A percentile compares a stretch with the other conserved stretches of the same genome.
These are phyloP conservation scores for Rhynchospora tenuis DNA, from an alignment of 176 grass and related monocot genomes.

Conservation along the genomic window DNA sequence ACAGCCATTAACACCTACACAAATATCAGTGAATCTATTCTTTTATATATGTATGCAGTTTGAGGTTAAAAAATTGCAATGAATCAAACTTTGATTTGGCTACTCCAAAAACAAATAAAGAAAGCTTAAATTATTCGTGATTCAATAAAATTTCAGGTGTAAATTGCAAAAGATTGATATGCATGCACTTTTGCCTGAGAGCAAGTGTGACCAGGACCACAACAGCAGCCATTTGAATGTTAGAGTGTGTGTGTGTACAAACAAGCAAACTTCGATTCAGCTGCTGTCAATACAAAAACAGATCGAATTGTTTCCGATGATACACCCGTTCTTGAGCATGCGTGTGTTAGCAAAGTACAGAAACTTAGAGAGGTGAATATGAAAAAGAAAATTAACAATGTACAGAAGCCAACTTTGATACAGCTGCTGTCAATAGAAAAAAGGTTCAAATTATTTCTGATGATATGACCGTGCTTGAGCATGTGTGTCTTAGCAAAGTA, in stretches of 20 bases:
- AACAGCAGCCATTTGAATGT: no score
- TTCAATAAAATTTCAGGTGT: conserved; percentile 15
- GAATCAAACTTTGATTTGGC: not conserved
- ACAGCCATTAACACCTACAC: conserved; percentile 64
- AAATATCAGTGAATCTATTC: not conserved
- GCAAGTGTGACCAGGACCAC: no score
- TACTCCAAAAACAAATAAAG: not conserved
- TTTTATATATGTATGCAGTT: not conserved
- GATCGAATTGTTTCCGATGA: no score
- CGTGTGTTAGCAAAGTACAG: not conserved
- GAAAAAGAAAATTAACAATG: not conserved
- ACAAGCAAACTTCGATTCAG: no score
- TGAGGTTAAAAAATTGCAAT: not conserved
- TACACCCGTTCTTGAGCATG: no score
- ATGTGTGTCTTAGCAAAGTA: not conserved
- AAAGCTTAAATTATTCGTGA: not conserved
- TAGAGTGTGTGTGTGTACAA: no score
- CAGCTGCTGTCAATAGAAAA: no score
- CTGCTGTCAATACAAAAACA: no score
- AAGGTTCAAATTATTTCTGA: no score
- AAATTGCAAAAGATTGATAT: not conserved
- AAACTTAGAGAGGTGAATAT: not conserved
- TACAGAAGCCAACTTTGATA: no score
- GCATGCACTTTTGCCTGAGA: no score
- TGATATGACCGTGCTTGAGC: no score